Base-by-base conservation (phyloP, 2,329 filamentous ascomycete species). In the Colletotrichum lentis region DNA sequence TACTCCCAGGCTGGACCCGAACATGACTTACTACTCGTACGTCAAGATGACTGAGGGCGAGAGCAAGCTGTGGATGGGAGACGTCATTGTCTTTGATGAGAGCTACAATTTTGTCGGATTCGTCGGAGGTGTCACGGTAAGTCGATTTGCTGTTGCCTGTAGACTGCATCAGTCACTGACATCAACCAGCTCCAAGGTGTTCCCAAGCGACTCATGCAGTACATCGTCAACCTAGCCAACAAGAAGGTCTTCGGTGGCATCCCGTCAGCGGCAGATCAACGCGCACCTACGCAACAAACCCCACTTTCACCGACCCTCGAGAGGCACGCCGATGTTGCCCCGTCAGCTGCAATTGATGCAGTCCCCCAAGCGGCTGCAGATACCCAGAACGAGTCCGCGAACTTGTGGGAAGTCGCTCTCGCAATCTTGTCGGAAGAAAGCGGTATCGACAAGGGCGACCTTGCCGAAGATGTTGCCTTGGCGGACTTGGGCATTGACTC, bases 151-250 rank as follows among this genome's bases (percentile, higher is more conserved):
- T n/a, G n/a, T n/a, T n/a, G n/a, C n/a, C n/a, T n/a, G n/a, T n/a
- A n/a, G n/a, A n/a, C n/a, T n/a, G n/a, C n/a, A n/a, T n/a, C n/a
- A n/a, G n/a, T n/a, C n/a, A n/a, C n/a, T n/a, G n/a, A n/a, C n/a
- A n/a, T n/a, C n/a, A n/a, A n/a, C n/a, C n/a, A n/a, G n/a, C n/a
- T n/a, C n/a, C 86, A 88, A 76, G 83, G 86, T 70, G 89, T 91
- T 57, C 88, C 89, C 27, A 88, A 89, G 73, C 85, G 86, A 72
- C 82, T 89, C 27, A 81, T 91, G 70, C 88, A 90, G 79, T 84
- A 88, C 72, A 85, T 92, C 77, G 79, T 92, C 71, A 65, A 73
- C 47, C 76, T 75, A 41, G 70, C 70, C 69, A 78, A 80, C 76
- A 80, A 81, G 71, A 81, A 83, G 74, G 77, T 80, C 12, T 52